phyloP scores from a whole-genome alignment of 345 rosid species.

The Nephelium lappaceum region DNA sequence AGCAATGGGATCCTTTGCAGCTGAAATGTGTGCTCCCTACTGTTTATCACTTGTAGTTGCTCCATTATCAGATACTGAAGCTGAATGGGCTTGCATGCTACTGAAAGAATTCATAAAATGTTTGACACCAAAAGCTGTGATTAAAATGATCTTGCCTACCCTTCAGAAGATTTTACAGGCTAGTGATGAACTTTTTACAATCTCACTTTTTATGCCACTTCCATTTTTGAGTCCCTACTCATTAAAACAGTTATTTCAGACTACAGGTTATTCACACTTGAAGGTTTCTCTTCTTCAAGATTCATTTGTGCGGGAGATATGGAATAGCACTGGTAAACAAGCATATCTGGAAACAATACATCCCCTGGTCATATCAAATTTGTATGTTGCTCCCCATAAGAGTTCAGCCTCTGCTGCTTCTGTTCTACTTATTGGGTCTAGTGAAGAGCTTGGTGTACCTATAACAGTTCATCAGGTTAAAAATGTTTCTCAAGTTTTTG shows the following conservation, averaged over 20 bases:
- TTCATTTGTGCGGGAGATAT: constrained; percentile 80
- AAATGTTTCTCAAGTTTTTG: constrained; percentile 20
- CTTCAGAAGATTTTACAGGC: constrained; percentile 92
- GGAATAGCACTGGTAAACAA: constrained; percentile 80
- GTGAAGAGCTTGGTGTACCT: constrained; percentile 94
- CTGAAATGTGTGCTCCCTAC: constrained; percentile 78
- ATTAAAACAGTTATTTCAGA: constrained; percentile 53
- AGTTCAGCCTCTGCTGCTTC: constrained; percentile 89
- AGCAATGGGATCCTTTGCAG: constrained; percentile 82
- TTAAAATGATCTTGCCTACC: constrained; percentile 68
- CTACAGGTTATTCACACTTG: constrained; percentile 86
- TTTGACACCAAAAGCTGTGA: constrained; percentile 67
- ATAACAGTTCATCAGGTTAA: constrained; percentile 86
- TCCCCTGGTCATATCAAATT: constrained; percentile 78
- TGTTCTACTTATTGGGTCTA: constrained; percentile 82
- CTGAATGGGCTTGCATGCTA: constrained; percentile 79
- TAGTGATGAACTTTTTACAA: constrained; percentile 35
- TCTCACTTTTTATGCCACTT: constrained; percentile 20
- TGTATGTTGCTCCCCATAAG: constrained; percentile 71
- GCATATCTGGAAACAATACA: constrained; percentile 76
- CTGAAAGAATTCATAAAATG: constrained; percentile 77
- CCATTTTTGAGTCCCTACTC: constrained; percentile 24
- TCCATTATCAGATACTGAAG: constrained; percentile 64
- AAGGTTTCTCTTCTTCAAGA: constrained; percentile 94
- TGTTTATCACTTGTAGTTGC: constrained; percentile 70